Base-by-base conservation (phyloP, 192 early-diverging fungal species). In the Podila clonocystis region DNA sequence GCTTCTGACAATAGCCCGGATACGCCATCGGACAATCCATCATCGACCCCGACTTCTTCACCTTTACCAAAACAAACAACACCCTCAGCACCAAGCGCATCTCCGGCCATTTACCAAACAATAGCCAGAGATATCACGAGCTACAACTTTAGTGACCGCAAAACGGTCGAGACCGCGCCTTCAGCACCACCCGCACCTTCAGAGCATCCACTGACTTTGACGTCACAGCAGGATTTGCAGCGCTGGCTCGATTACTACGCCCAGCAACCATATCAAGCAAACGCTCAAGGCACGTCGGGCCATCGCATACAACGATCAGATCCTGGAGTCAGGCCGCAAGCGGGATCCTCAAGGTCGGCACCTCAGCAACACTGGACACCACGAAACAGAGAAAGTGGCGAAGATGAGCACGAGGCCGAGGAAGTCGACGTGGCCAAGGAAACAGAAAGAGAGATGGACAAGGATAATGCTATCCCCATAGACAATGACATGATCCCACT, bases 121-220 rank as follows among this genome's bases (percentile, higher is more conserved):
- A 55, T 5, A 24, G 52, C n/a, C 19, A 52, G 26, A 41, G 72
- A 78, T 19, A 48, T 78, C 7, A 49, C 28, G n/a, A 41, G 58
- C 45, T 78, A 71, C 34, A 62, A 78, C 58, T 71, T 71, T 52
- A 67, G 63, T 8, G 75, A 78, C 26, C 50, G 75, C 24, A 78
- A 71, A 36, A 52, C 68, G 5, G 20, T 50, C 7, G 68, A 66
- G 5, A 67, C 75, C 11, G 75, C 58, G 48, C 75, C 75, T 7
- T 70, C 75, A 0, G 75, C 75, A n/a, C 73, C 73, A 49, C 68
- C 63, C 9, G 67, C 61, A 29, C 31, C 33, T 24, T 7, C 50
- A 3, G 62, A 58, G 38, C 55, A 28, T 6, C 70, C 70, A 7
- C 62, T 45, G 13, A 3, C 41, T 45, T 15, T 45, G 13, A 45